Base-by-base conservation (phyloP, 208 protist genomes). In the Eutreptiella sp. region DNA sequence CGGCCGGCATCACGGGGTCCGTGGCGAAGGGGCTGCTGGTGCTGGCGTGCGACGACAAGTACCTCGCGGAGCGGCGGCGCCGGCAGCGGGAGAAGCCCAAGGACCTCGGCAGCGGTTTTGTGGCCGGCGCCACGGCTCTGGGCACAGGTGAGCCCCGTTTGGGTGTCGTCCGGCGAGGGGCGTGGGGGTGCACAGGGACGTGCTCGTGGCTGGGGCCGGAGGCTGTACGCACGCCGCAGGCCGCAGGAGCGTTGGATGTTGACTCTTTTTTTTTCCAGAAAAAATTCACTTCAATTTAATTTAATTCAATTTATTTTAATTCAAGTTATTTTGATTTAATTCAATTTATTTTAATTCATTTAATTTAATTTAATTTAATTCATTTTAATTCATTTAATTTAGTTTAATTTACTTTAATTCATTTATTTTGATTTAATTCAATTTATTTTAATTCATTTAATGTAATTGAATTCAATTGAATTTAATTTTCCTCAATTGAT, bases 21-120 rank as follows among this genome's bases (percentile, higher is more conserved):
- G 27, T 74, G 0, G 21, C 45, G 1, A 70, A 75, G 14, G 67
- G 58, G 29, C 19, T 75, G 32, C 23, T 26, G 24, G 38, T 34
- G 0, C 39, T 75, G 1, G 66, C 68, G 5, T 19, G 73, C 5
- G 68, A 74, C 34, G 27, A 70, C 32, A 53, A 74, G 21, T 74
- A 76, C 55, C 11, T 71, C 11, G n/a, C 4, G 1, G 35, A 46
- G 34, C 26, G 43, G 31, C 27, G 50, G 41, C 21, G 19, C 9
- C 24, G 11, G 4, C 3, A 0, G 16, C 34, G 2, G 1, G 55
- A 32, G 11, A 23, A 36, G 42, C 26, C 63, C 7, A 63, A 35
- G n/a, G 19, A 48, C 16, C 5, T 46, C n/a, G 38, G 19, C n/a
- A 21, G 31, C 38, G 63, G 63, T 11, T 7, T 68, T 9, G n/a